phyloP scores from a whole-genome alignment of 371 early-diverging fungal species.

The Apophysomyces ossiformis region DNA sequence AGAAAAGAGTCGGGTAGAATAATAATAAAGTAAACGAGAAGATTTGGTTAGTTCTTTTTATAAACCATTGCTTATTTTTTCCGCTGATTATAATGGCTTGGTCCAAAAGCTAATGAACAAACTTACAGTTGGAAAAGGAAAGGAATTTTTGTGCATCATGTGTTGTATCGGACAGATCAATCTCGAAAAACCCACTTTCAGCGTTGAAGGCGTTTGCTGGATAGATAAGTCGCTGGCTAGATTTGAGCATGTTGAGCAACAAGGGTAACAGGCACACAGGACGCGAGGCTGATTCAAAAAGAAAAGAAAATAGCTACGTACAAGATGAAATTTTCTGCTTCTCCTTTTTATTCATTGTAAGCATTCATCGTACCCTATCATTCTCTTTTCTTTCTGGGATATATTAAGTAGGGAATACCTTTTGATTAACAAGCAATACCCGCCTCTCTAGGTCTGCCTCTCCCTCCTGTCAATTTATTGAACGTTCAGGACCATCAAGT shows the following conservation, averaged over 20 bases:
- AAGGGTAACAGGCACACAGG: too few species aligned
- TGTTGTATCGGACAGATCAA: slow-evolving; percentile 2
- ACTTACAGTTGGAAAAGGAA: slow-evolving; percentile 1
- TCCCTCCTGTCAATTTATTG: neutral
- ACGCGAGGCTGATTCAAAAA: too few species aligned
- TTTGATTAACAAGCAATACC: neutral
- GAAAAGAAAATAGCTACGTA: too few species aligned
- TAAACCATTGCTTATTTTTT: neutral
- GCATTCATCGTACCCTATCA: neutral
- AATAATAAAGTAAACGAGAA: neutral
- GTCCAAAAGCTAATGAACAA: slow-evolving; percentile 4
- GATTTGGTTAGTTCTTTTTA: neutral
- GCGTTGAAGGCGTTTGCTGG: neutral
- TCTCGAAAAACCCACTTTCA: neutral
- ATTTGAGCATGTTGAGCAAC: too few species aligned
- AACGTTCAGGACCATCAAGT: neutral
- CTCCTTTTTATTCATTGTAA: neutral
- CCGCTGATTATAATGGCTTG: neutral
- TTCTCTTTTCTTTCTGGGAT: neutral
- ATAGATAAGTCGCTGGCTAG: too few species aligned
- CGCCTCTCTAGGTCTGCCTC: neutral
- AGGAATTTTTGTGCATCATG: neutral
- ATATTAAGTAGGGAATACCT: neutral
- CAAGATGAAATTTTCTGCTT: too few species aligned
- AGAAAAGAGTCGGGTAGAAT: neutral